Evolutionary conservation across 371 early-diverging fungal species (phyloP), one percentile per base, ranked within the genome.

Genomic region (Zancudomyces culisetae): DNA sequence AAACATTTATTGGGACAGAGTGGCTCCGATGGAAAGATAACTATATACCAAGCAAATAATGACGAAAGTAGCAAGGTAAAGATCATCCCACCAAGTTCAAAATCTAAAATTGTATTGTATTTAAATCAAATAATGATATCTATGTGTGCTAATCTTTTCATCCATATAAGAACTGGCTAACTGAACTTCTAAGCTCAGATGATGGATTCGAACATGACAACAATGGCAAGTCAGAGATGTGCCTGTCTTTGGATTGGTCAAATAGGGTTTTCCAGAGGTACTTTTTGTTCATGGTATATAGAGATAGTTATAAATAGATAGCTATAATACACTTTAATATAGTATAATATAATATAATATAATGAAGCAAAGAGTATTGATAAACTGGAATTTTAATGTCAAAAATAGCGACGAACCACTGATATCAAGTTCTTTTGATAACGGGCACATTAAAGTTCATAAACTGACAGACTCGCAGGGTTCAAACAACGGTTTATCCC

Each of bases 191-290:
- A n/a, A 28, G 21, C 6, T 29, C 30, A 19, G 50, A 49, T 49
- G 41, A 39, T 3, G 4, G 13, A 20, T 23, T 23, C 20, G 48
- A 3, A 4, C 40, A 49, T n/a, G 26, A 48, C 40, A 54, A 57
- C 35, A n/a, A n/a, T n/a, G n/a, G n/a, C n/a, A n/a, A n/a, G n/a
- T n/a, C n/a, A n/a, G n/a, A n/a, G n/a, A 60, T 93, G 29, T 85
- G 81, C 45, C 72, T 90, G 20, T 90, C 94, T 0, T 55, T 91
- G n/a, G 94, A 94, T 57, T 91, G 91, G 90, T 77, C 85, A 0
- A 80, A 78, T 39, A 80, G 83, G 4, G 58, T 77, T 15, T 27
- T 48, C 28, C 24, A 52, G 13, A 54, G 45, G 71, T 70, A 56
- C 8, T 27, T 18, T 45, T 2, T 6, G 23, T 2, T 20, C 1